Evolutionary conservation across 108 stramenopile species (phyloP).

Genomic region (Skeletonema potamos): DNA sequence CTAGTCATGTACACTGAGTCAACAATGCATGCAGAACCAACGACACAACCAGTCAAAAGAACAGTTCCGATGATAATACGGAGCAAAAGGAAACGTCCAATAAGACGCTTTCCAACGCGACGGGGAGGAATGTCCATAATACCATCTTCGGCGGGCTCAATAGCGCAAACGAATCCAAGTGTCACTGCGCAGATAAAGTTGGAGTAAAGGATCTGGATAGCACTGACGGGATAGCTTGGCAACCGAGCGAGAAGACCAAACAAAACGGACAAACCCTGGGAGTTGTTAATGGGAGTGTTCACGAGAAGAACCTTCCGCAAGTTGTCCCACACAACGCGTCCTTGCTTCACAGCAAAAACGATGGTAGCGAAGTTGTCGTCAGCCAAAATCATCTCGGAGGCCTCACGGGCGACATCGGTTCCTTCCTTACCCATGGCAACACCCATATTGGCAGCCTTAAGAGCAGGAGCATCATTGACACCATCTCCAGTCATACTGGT

Average conservation of each 20-base stretch:
- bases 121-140: constrained; percentile 81
- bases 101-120: constrained; percentile 81
- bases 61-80: constrained; percentile 73
- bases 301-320: constrained; percentile 81
- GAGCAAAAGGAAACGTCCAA: constrained; percentile 84
- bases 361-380: constrained; percentile 99
- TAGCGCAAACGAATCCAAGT: constrained; percentile 82
- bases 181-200: constrained; percentile 89
- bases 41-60: constrained; percentile 54
- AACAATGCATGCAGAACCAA: constrained; percentile 56
- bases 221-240: constrained; percentile 60
- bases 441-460: constrained; percentile 98
- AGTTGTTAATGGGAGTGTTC: constrained; percentile 90
- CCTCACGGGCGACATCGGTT: constrained; percentile 95
- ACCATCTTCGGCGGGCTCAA: constrained; percentile 88
- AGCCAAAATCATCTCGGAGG: constrained; percentile 96
- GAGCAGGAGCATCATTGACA: constrained; percentile 98
- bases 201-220: constrained; percentile 84
- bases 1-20: background rate
- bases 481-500: constrained; percentile 99
- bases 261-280: constrained; percentile 79
- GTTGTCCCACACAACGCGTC: constrained; percentile 89
- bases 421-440: constrained; percentile 99
- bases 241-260: constrained; percentile 72
- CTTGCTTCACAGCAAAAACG: constrained; percentile 63